Evolutionary conservation across 2,329 filamentous ascomycete species (phyloP).

Genomic region (Phyllosticta paracitricarpa): DNA sequence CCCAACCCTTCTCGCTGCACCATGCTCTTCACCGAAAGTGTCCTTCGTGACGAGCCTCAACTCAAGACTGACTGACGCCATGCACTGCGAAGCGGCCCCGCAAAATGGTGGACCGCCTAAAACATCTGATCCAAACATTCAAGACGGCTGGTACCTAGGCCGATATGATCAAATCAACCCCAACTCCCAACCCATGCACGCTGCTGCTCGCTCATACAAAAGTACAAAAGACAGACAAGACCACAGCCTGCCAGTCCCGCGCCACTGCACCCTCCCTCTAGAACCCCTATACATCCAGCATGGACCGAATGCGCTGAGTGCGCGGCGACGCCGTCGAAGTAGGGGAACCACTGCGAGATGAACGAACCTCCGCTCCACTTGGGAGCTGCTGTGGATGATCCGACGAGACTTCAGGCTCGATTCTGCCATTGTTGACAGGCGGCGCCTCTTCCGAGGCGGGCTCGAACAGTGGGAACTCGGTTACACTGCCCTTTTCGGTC

Average conservation of each 20-base stretch:
- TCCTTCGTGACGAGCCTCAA: too few relatives aligned
- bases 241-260: neutral
- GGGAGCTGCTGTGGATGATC: neutral
- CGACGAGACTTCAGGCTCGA: neutral
- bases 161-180: too few relatives aligned
- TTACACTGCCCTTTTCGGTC: neutral
- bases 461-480: neutral
- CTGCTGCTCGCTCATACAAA: too few relatives aligned
- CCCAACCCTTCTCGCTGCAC: too few relatives aligned
- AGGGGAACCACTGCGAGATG: neutral
- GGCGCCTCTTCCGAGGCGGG: neutral
- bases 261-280: neutral
- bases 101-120: too few relatives aligned
- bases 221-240: neutral
- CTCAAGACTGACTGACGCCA: too few relatives aligned
- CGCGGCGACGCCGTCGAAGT: neutral
- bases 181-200: too few relatives aligned
- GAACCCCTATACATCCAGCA: slow-evolving; percentile 5
- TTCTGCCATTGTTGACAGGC: neutral
- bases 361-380: neutral
- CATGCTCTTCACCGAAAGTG: too few relatives aligned
- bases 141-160: too few relatives aligned
- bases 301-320: slow-evolving; percentile 3
- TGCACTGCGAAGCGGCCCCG: too few relatives aligned
- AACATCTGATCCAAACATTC: too few relatives aligned